Conservation (phyloP, 1,139 yeast genomes). For the Pichia sp. region DNA sequence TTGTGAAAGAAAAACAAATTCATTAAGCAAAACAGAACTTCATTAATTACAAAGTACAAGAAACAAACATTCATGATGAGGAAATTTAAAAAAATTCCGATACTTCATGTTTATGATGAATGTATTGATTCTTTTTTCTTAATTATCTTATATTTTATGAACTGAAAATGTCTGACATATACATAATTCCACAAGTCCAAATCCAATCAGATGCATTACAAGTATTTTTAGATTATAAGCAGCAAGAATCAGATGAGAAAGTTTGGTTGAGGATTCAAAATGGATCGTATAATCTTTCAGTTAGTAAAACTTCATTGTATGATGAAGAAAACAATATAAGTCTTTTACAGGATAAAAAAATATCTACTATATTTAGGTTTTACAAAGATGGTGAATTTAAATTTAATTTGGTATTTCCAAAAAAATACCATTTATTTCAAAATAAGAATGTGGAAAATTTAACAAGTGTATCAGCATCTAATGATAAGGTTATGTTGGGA, state of each 20-base stretch:
- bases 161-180: not conserved
- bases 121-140: no score
- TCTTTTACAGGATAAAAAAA: not conserved
- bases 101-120: no score
- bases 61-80: no score
- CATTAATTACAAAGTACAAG: no score
- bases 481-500: slow-evolving; percentile 33
- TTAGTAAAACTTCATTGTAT: not conserved
- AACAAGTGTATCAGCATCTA: slow-evolving; percentile 1
- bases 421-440: not conserved
- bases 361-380: not conserved
- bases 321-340: not conserved
- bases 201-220: slow-evolving; percentile 21
- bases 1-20: no score
- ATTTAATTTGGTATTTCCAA: slow-evolving; percentile 12
- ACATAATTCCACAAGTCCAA: slow-evolving; percentile 8
- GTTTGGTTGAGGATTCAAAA: slow-evolving; percentile 23
- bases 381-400: not conserved
- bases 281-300: slow-evolving; percentile 1
- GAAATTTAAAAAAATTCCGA: no score
- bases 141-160: no score
- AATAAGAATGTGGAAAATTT: slow-evolving; percentile 1
- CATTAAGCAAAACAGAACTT: no score
- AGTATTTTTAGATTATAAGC: slow-evolving; percentile 9
- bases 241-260: slow-evolving; percentile 10